These are phyloP conservation scores for Puccinia polysora DNA, from an alignment of 1,284 basidiomycete genomes.

Conservation along the genomic window DNA sequence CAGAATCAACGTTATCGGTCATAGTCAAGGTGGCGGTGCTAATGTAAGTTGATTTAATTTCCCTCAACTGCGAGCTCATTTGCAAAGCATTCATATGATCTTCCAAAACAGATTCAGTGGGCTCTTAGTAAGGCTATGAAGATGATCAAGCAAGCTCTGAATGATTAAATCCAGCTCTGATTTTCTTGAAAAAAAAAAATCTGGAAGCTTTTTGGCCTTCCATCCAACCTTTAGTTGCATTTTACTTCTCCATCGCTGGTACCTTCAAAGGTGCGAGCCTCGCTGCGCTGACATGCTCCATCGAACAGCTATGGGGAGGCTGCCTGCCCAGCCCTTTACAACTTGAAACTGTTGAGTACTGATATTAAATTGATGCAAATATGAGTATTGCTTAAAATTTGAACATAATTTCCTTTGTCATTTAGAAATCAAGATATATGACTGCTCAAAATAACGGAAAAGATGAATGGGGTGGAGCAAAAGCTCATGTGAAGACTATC, in stretches of 20 bases:
- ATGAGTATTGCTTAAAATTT: neutral
- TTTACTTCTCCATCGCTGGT: constrained; percentile 50
- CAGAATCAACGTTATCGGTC: constrained; percentile 51
- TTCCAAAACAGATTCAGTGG: constrained; percentile 27
- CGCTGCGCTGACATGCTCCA: neutral
- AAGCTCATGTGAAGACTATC: constrained; percentile 24
- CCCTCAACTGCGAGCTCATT: neutral
- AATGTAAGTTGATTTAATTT: constrained; percentile 45
- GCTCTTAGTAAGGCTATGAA: constrained; percentile 25
- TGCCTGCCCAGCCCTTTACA: constrained; percentile 22
- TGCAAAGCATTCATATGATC: constrained; percentile 23
- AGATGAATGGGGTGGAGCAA: constrained; percentile 17
- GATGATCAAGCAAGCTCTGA: too few relatives aligned
- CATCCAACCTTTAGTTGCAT: constrained; percentile 46
- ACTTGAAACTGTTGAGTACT: constrained; percentile 4
- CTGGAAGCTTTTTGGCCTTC: constrained; percentile 49
- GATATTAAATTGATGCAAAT: neutral
- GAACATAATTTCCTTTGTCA: neutral
- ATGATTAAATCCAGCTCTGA: neutral
- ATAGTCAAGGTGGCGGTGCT: constrained; percentile 50
- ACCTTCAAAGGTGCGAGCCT: constrained; percentile 51
- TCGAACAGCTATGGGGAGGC: constrained; percentile 1
- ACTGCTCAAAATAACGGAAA: constrained; percentile 15
- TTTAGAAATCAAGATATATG: constrained; percentile 25
- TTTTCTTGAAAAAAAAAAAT: neutral